Conservation (phyloP, 1,284 basidiomycete species). For the Sparassis latifolia region DNA sequence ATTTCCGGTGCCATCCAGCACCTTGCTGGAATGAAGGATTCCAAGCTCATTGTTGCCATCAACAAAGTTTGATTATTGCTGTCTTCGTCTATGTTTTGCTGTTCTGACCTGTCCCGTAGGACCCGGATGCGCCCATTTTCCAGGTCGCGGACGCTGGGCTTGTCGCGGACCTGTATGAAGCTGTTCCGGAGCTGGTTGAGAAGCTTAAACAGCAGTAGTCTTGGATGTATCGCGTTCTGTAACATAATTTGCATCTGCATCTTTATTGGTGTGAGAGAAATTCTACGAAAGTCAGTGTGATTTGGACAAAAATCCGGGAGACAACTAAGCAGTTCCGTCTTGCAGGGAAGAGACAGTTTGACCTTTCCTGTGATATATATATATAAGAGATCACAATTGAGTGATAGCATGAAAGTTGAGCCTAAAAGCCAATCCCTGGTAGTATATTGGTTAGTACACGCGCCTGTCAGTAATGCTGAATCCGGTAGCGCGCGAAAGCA, state of each 20-base stretch:
- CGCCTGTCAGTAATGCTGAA: neutral
- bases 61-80: conserved; percentile 69
- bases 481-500: conserved; percentile 29
- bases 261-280: no score
- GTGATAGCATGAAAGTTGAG: no score
- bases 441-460: neutral
- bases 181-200: conserved; percentile 81
- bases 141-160: conserved; percentile 96
- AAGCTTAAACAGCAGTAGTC: conserved; percentile 62
- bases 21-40: conserved; percentile 99
- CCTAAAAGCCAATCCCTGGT: neutral
- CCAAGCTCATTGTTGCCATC: conserved; percentile 95
- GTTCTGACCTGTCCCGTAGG: conserved; percentile 39
- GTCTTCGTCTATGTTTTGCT: conserved; percentile 5
- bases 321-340: no score
- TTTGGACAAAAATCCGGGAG: no score
- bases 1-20: conserved; percentile 99
- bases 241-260: no score
- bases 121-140: conserved; percentile 98
- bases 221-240: neutral
- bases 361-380: no score
- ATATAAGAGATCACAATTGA: no score
- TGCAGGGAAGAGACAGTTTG: no score
- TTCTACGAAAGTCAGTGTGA: no score
- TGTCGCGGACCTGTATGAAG: conserved; percentile 88